A percentile compares a stretch with the other conserved stretches of the same genome.
These are phyloP conservation scores for Nannochloropsis gaditana DNA, from an alignment of 108 stramenopile species.

Conservation along the genomic window DNA sequence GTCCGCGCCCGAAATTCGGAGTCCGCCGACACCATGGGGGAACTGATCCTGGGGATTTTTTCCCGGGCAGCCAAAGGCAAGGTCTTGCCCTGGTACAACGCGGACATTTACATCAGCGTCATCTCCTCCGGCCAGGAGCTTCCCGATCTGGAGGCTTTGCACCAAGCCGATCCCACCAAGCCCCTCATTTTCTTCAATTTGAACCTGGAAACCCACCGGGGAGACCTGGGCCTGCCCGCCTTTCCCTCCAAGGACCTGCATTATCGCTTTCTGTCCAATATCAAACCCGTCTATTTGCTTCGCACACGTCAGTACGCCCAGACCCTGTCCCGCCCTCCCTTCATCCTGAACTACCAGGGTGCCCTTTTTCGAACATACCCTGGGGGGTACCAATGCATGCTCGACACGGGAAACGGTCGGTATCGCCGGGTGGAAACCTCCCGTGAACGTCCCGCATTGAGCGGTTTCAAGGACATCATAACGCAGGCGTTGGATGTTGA, in stretches of 20 bases:
- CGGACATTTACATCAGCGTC: constrained; percentile 70
- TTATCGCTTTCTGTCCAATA: constrained; percentile 71
- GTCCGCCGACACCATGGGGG: constrained; percentile 28
- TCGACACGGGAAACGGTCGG: constrained; percentile 76
- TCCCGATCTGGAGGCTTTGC: constrained; percentile 80
- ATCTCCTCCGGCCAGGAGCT: constrained; percentile 83
- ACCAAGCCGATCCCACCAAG: constrained; percentile 46
- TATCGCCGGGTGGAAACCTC: constrained; percentile 66
- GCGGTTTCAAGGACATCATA: constrained; percentile 79
- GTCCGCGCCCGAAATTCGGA: not conserved
- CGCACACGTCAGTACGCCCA: constrained; percentile 79
- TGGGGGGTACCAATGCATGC: constrained; percentile 75
- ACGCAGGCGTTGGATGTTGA: constrained; percentile 68
- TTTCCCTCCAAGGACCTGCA: constrained; percentile 72
- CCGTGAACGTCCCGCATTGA: constrained; percentile 67
- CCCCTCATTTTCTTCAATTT: constrained; percentile 84
- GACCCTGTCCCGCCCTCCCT: constrained; percentile 63
- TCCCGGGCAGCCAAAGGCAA: constrained; percentile 63
- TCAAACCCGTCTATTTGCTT: constrained; percentile 82
- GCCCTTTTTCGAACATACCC: constrained; percentile 87
- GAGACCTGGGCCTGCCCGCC: constrained; percentile 83
- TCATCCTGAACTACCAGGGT: constrained; percentile 86
- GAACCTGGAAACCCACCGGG: constrained; percentile 78
- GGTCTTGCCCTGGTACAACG: constrained; percentile 61
- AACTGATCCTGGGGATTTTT: constrained; percentile 66